phyloP scores from a whole-genome alignment of 352 stramenopile species.

The Phytophthora meadii region DNA sequence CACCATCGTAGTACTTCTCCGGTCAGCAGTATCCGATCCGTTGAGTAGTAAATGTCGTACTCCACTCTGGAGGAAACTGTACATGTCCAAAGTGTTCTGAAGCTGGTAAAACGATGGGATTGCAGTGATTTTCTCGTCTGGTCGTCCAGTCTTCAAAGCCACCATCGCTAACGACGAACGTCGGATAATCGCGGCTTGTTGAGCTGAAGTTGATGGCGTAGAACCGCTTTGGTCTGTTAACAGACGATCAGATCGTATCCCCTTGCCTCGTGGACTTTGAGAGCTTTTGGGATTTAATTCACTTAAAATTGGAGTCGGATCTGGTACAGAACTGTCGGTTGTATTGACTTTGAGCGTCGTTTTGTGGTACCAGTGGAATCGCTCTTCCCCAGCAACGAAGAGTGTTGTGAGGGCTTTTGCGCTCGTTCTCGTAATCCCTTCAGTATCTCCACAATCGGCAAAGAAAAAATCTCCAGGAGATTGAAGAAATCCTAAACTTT shows the following conservation, averaged over 20 bases:
- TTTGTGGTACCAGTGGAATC: slow-evolving; percentile 74
- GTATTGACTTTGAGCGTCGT: slow-evolving; percentile 31
- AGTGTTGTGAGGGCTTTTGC: slow-evolving; percentile 38
- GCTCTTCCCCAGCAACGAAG: slow-evolving; percentile 60
- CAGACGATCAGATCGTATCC: slow-evolving; percentile 12
- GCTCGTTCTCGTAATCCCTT: slow-evolving; percentile 48
- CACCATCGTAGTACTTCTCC: slow-evolving; percentile 54
- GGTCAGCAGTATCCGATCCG: slow-evolving; percentile 48
- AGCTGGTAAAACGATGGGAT: slow-evolving; percentile 45
- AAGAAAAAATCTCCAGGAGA: slow-evolving; percentile 42
- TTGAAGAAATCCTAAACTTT: slow-evolving; percentile 37
- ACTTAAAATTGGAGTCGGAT: background rate
- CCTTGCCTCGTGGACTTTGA: slow-evolving; percentile 19
- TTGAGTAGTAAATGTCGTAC: slow-evolving; percentile 48
- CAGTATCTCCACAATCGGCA: slow-evolving; percentile 52
- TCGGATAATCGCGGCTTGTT: slow-evolving; percentile 21
- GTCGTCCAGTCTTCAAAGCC: slow-evolving; percentile 30
- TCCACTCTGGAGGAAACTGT: slow-evolving; percentile 55
- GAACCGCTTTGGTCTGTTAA: background rate
- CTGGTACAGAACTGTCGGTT: background rate
- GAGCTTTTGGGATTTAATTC: slow-evolving; percentile 8
- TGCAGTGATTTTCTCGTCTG: slow-evolving; percentile 40
- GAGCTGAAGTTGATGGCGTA: background rate
- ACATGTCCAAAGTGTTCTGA: slow-evolving; percentile 62
- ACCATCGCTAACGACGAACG: slow-evolving; percentile 36